Conservation (phyloP, 1,139 yeast genomes). For the Petasospora fabianii region DNA sequence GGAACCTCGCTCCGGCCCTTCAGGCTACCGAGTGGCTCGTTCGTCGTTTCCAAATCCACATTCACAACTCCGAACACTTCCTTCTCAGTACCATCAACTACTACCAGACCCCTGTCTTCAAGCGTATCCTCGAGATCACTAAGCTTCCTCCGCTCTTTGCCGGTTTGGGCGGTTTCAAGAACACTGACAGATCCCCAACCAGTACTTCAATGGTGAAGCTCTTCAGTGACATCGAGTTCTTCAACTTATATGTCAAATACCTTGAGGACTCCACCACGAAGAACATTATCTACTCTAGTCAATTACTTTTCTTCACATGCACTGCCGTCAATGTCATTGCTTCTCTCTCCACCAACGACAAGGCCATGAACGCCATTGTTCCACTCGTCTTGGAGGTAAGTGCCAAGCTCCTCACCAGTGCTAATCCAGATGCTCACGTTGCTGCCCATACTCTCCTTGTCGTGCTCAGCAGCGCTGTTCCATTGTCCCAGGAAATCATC, state of each 20-base stretch:
- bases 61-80: conserved; percentile 71
- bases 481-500: conserved; percentile 59
- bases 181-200: conserved; percentile 61
- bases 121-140: conserved; percentile 67
- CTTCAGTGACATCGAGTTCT: conserved; percentile 66
- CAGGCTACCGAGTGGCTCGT: conserved; percentile 94
- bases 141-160: conserved; percentile 73
- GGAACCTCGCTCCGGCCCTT: conserved; percentile 70
- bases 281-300: conserved; percentile 60
- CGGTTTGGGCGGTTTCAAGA: conserved; percentile 69
- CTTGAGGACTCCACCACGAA: conserved; percentile 52
- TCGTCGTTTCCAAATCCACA: conserved; percentile 84
- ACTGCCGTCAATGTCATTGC: conserved; percentile 64
- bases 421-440: conserved; percentile 64
- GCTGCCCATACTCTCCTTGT: conserved; percentile 81
- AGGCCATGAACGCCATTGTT: conserved; percentile 37
- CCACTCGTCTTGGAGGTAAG: conserved; percentile 57
- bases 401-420: conserved; percentile 49
- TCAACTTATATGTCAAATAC: conserved; percentile 60
- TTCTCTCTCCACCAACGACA: conserved; percentile 40
- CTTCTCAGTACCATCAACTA: conserved; percentile 74
- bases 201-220: conserved; percentile 67
- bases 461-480: conserved; percentile 71
- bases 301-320: conserved; percentile 75
- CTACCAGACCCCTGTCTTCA: conserved; percentile 67